phyloP scores from a whole-genome alignment of 345 rosid genomes.

The Bruguiera gymnorhiza region DNA sequence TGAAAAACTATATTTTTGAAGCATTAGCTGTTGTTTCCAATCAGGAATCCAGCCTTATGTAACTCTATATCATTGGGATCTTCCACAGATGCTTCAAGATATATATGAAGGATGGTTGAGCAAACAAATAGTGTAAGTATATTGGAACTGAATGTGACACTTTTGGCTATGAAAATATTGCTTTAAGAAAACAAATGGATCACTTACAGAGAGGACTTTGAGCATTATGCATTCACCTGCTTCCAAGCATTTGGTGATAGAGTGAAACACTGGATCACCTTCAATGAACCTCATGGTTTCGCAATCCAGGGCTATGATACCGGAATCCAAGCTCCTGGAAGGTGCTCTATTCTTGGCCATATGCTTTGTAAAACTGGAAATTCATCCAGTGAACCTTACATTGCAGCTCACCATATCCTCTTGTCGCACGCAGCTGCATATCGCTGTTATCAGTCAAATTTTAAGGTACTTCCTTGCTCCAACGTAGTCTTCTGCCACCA shows the following conservation, averaged over 20 bases:
- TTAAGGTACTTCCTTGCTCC: conserved; percentile 45
- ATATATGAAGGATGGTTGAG: conserved; percentile 82
- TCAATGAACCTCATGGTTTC: conserved; percentile 86
- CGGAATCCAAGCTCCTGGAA: conserved; percentile 92
- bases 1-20: background rate
- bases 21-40: conserved; percentile 18
- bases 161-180: background rate
- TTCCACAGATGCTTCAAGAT: conserved; percentile 88
- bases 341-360: conserved; percentile 80
- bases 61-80: conserved; percentile 98
- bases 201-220: conserved; percentile 60
- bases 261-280: conserved; percentile 87
- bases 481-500: background rate
- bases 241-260: conserved; percentile 81
- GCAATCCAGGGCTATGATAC: conserved; percentile 86
- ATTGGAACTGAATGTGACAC: background rate
- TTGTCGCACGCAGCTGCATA: conserved; percentile 82
- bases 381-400: conserved; percentile 71
- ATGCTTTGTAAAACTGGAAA: conserved; percentile 69
- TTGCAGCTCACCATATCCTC: conserved; percentile 82
- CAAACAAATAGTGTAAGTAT: conserved; percentile 60
- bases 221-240: conserved; percentile 71
- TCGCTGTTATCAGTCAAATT: conserved; percentile 50
- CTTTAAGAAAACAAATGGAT: background rate
- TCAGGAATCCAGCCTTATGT: conserved; percentile 85